A percentile compares a stretch with the other conserved stretches of the same genome.
Evolutionary conservation across 805 yeast genomes (phyloP).

Genomic region (Tetrapisispora fleetii): DNA sequence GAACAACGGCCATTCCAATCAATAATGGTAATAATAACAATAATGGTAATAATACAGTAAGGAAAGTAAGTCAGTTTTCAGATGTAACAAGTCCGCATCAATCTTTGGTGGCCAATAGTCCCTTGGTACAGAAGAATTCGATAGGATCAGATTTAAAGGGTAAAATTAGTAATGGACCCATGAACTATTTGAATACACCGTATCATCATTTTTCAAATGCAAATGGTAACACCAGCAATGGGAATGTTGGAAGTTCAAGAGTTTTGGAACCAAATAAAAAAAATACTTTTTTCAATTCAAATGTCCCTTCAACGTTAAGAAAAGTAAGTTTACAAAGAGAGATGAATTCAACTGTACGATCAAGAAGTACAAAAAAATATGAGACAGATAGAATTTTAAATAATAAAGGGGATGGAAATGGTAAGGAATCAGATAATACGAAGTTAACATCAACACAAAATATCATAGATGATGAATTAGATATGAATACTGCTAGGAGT

Average conservation of each 20-base stretch:
- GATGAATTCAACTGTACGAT: conserved; percentile 2
- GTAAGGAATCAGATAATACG: neutral
- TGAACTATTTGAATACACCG: neutral
- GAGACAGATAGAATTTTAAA: neutral
- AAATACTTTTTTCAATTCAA: conserved; percentile 13
- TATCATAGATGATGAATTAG: neutral
- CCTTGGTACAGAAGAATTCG: conserved; percentile 13
- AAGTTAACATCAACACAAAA: neutral
- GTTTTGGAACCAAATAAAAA: conserved; percentile 20
- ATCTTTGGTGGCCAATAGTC: conserved; percentile 15
- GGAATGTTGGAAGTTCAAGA: conserved; percentile 4
- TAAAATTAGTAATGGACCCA: neutral
- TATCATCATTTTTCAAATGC: conserved; percentile 1
- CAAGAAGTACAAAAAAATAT: neutral
- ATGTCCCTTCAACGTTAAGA: conserved; percentile 25
- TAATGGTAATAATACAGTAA: conserved; percentile 9
- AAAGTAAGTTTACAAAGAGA: conserved; percentile 22
- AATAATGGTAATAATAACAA: neutral
- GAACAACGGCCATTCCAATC: conserved; percentile 15
- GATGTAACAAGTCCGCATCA: conserved; percentile 8
- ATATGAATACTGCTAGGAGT: neutral
- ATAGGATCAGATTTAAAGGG: neutral
- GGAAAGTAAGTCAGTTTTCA: neutral
- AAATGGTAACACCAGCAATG: neutral
- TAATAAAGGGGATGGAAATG: neutral